Conservation (phyloP, 352 stramenopile genomes). For the Phytophthora rubi region DNA sequence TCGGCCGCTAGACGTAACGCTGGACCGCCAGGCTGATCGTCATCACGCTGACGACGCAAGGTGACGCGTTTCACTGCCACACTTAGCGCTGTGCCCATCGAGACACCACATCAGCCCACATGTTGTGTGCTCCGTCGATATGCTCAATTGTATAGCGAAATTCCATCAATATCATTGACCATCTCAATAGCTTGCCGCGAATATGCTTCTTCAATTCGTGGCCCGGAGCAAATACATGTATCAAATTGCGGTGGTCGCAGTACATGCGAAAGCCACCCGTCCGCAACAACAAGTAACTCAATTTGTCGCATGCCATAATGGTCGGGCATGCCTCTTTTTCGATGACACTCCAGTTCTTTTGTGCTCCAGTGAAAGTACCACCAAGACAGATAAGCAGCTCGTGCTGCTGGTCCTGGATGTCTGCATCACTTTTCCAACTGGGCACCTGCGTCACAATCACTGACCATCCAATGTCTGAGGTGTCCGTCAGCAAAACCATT, state of each 20-base stretch:
- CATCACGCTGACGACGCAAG: background rate
- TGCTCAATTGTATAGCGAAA: slow-evolving; percentile 1
- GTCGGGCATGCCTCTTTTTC: no score
- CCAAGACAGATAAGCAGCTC: slow-evolving; percentile 15
- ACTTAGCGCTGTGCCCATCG: slow-evolving; percentile 4
- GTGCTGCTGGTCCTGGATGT: slow-evolving; percentile 14
- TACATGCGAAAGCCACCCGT: no score
- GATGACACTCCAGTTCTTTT: slow-evolving; percentile 25
- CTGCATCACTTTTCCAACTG: slow-evolving; percentile 9
- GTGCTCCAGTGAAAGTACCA: slow-evolving; percentile 11
- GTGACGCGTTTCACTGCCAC: slow-evolving; percentile 1
- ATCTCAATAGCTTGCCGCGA: no score
- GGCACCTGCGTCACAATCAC: background rate
- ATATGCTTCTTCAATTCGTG: no score
- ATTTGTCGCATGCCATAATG: no score
- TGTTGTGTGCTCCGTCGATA: slow-evolving; percentile 10
- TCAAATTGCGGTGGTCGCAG: no score
- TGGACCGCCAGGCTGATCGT: background rate
- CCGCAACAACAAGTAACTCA: no score
- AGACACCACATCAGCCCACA: slow-evolving; percentile 23
- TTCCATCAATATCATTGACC: no score
- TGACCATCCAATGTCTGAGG: slow-evolving; percentile 1
- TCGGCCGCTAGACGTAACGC: background rate
- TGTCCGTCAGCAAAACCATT: slow-evolving; percentile 9
- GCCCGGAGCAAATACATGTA: no score